These are phyloP conservation scores for Macrolepiota albuminosa DNA, from an alignment of 768 basidiomycete genomes.

Conservation along the genomic window DNA sequence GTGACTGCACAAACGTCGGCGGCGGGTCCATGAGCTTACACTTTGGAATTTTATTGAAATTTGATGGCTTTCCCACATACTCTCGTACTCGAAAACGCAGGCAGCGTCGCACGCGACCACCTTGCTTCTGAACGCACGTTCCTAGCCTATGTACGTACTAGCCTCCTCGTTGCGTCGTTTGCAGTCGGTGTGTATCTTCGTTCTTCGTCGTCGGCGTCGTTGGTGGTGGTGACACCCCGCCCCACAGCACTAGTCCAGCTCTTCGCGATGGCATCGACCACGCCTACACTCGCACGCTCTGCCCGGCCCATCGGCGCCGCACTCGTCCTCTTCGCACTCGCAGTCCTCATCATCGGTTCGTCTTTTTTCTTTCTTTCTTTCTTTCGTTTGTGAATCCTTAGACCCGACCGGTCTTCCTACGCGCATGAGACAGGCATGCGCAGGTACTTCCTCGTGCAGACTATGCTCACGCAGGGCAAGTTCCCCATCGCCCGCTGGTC, in stretches of 20 bases:
- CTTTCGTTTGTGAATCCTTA: too few relatives aligned
- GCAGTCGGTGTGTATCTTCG: conserved; percentile 48
- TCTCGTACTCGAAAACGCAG: conserved; percentile 45
- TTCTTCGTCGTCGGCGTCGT: neutral
- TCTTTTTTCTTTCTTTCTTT: neutral
- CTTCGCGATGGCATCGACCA: conserved; percentile 33
- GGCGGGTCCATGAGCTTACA: too few relatives aligned
- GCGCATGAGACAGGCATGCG: conserved; percentile 31
- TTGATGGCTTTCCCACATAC: too few relatives aligned
- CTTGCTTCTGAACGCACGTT: conserved; percentile 61
- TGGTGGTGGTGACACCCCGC: neutral
- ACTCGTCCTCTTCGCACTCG: conserved; percentile 39
- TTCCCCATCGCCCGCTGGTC: conserved; percentile 53
- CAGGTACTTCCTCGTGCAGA: conserved; percentile 53
- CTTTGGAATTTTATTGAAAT: too few relatives aligned
- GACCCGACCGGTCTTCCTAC: too few relatives aligned
- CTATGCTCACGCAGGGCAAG: conserved; percentile 40
- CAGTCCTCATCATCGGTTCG: conserved; percentile 45
- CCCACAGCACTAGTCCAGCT: conserved; percentile 50
- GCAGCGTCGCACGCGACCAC: conserved; percentile 62
- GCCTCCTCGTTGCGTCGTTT: conserved; percentile 51
- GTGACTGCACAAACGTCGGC: conserved; percentile 27
- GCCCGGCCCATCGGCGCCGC: conserved; percentile 52
- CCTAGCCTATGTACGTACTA: conserved; percentile 61
- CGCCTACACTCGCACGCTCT: conserved; percentile 20